phyloP scores from a whole-genome alignment of 129 eudicot species.

The Centella asiatica region DNA sequence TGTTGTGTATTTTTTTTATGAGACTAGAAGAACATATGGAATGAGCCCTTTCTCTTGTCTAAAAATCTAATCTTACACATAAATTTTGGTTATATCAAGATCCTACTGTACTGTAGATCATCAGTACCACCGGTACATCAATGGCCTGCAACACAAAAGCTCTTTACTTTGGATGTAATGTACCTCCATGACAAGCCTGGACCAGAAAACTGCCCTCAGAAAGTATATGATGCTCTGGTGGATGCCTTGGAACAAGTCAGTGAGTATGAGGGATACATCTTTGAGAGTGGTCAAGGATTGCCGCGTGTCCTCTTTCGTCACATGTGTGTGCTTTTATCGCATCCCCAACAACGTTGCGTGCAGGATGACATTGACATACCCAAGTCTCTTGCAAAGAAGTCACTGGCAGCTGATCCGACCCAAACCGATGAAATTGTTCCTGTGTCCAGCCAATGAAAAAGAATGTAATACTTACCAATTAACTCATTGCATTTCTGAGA shows the following conservation, averaged over 20 bases:
- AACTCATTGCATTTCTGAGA: not conserved
- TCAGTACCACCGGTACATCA: conserved; percentile 62
- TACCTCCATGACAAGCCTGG: conserved; percentile 95
- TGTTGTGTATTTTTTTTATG: too few relatives aligned
- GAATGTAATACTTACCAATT: not conserved
- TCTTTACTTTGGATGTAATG: conserved; percentile 79
- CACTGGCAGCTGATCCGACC: conserved; percentile 31
- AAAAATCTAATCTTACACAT: not conserved
- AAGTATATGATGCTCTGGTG: conserved; percentile 83
- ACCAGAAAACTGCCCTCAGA: conserved; percentile 92
- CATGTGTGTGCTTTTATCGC: conserved; percentile 70
- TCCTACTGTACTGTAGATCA: conserved; percentile 84
- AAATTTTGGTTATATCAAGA: conserved; percentile 32
- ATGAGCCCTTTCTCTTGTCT: not conserved
- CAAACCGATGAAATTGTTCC: conserved; percentile 45
- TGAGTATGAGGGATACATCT: conserved; percentile 88
- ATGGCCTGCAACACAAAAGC: conserved; percentile 58
- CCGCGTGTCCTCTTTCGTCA: conserved; percentile 63
- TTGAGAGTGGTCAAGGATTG: conserved; percentile 84
- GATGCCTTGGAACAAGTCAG: conserved; percentile 86
- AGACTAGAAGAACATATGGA: too few relatives aligned
- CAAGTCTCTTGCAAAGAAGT: conserved; percentile 62
- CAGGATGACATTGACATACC: conserved; percentile 84
- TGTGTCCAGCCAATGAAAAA: conserved; percentile 42
- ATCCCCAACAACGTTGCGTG: conserved; percentile 88